Evolutionary conservation across 2,329 filamentous ascomycete species (phyloP).

Genomic region (Mariannaea sp.): DNA sequence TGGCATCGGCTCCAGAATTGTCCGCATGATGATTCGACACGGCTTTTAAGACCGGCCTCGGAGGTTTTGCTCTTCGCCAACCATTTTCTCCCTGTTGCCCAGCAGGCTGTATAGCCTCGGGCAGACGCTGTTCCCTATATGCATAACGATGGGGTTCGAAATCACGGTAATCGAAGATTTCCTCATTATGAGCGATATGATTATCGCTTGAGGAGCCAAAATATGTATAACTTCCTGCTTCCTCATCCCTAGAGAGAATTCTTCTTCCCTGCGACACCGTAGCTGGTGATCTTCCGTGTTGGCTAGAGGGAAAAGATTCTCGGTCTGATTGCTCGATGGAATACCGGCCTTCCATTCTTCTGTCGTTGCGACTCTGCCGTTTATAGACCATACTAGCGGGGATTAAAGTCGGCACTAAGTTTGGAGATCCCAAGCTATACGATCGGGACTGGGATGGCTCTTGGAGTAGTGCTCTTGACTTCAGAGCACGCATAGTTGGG

Average conservation of each 20-base stretch:
- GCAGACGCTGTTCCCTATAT: background rate
- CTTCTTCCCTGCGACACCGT: background rate
- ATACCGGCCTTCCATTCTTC: slow-evolving; percentile 3
- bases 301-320: slow-evolving; percentile 4
- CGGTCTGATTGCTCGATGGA: background rate
- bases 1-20: slow-evolving; percentile 1
- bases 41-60: background rate
- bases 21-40: background rate
- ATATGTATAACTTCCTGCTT: background rate
- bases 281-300: slow-evolving; percentile 3
- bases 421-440: slow-evolving; percentile 5
- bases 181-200: slow-evolving; percentile 15
- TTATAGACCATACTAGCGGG: slow-evolving; percentile 40
- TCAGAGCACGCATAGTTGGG: background rate
- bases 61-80: background rate
- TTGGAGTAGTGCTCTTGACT: background rate
- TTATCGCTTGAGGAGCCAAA: background rate
- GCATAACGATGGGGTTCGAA: slow-evolving; percentile 23
- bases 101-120: background rate
- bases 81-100: background rate
- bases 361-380: slow-evolving; percentile 26
- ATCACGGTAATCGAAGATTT: slow-evolving; percentile 25
- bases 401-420: slow-evolving; percentile 31
- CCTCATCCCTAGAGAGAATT: slow-evolving; percentile 2
- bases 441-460: background rate